Base-by-base conservation (phyloP, 495 filamentous ascomycete species). In the Corynascus novoguineensis region DNA sequence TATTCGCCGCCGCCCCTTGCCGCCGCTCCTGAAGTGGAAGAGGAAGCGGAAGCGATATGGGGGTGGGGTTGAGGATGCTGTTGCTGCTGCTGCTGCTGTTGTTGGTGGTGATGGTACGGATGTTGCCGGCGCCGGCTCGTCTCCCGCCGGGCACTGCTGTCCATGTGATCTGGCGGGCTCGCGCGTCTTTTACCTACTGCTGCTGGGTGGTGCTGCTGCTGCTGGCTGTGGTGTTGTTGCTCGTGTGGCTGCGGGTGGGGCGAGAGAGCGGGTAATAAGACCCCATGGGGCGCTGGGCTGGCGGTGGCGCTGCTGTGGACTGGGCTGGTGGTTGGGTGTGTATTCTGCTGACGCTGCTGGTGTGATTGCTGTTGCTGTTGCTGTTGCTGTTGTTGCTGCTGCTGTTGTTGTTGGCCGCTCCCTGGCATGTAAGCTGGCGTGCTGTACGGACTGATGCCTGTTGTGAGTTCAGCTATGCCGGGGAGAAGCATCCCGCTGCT, bases 391-490 rank as follows among this genome's bases (percentile, higher is more conserved):
- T 63, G 25, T 57, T 73, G 5, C n/a, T 50, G 21, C 19, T 5
- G 32, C 10, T 27, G 48, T 38, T 12, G 35, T 4, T 15, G 35
- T 38, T 4, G 35, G 35, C 35, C 35, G 37, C 22, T 11, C n/a
- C n/a, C 46, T 22, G 24, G 15, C 11, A 45, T 38, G 58, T 81
- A 81, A 5, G 78, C 79, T 19, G 78, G 76, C 19, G 77, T 78
- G 63, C 63, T 78, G 56, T 81, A 81, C 15, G 78, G 76, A 52
- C 75, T 78, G 27, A 80, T 62, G 19, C 78, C 80, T 1, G 79
- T 82, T 0, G 79, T 82, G 58, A 82, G 72, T 62, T 82, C 78
- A 19, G 75, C 74, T 10, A 82, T 71, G 61, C 77, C 75, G 6
- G 79, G 79, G 10, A 82, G 67, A 58, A 76, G 67, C 19, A 65